These are phyloP conservation scores for Combretum micranthum DNA, from an alignment of 345 rosid genomes.

Conservation along the genomic window DNA sequence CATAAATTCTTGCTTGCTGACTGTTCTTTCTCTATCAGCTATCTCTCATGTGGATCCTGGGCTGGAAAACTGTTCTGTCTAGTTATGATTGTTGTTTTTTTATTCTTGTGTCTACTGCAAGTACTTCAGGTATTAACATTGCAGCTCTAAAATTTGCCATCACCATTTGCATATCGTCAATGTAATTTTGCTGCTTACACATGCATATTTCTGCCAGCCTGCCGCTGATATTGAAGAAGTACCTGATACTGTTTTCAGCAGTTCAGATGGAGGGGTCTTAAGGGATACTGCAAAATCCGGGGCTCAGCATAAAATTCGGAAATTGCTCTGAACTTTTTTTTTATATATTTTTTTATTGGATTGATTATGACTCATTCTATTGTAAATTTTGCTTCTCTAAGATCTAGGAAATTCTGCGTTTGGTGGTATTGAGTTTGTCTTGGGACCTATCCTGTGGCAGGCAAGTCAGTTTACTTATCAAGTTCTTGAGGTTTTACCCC, in stretches of 20 bases:
- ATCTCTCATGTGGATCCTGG: slow-evolving; percentile 90
- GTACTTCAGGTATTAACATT: slow-evolving; percentile 43
- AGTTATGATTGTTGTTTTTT: slow-evolving; percentile 83
- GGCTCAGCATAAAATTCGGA: background rate
- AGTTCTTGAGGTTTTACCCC: too few species aligned
- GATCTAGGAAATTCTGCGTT: too few species aligned
- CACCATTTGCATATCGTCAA: background rate
- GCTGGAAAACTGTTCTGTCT: slow-evolving; percentile 88
- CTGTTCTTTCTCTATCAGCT: slow-evolving; percentile 28
- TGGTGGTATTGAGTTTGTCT: too few species aligned
- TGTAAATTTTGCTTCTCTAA: too few species aligned
- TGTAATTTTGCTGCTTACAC: slow-evolving; percentile 1
- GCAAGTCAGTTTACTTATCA: too few species aligned
- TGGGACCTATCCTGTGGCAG: too few species aligned
- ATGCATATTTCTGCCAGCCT: slow-evolving; percentile 38
- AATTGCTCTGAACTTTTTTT: too few species aligned
- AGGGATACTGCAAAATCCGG: background rate
- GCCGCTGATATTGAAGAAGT: slow-evolving; percentile 68
- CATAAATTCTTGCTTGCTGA: background rate
- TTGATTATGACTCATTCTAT: too few species aligned
- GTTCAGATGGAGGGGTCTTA: background rate
- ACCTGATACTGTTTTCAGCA: slow-evolving; percentile 29
- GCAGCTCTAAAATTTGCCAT: background rate
- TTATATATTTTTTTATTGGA: too few species aligned
- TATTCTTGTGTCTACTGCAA: slow-evolving; percentile 64